Base-by-base conservation (phyloP, 176 grass and related monocot genomes). In the Avena sativa region DNA sequence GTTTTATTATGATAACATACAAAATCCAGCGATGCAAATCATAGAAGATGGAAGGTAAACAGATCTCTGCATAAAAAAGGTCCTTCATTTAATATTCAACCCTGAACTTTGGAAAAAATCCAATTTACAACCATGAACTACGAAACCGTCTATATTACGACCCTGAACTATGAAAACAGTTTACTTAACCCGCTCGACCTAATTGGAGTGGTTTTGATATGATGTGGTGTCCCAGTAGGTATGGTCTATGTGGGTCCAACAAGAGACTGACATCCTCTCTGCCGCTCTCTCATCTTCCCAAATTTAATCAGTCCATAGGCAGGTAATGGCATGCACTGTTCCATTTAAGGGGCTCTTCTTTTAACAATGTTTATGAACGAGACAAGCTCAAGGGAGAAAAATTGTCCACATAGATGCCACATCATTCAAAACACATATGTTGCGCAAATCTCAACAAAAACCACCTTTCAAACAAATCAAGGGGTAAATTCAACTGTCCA, bases 1-100 rank as follows among this genome's bases (percentile, higher is more conserved):
- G 67, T 82, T 87, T 71, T 71, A 71, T 56, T 81, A 69, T 28
- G 38, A 69, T 62, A 74, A 79, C 57, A 65, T 73, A 43, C 2
- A 89, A 80, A 26, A 79, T 50, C 53, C 40, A 76, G 38, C 44
- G 21, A 56, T 67, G 36, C 20, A 58, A 85, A 19, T 13, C 60
- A 72, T 34, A 78, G 60, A 84, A 78, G n/a, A 79, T 60, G 73
- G 34, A 78, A 77, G 75, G 15, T 9, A 59, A 59, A 44, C 11
- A 86, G 13, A 81, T 72, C 15, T 5, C 11, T n/a, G 20, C 19
- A 19, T 34, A 83, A 77, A 66, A 26, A 47, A 78, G 80, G 47
- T 76, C 65, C 63, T 70, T 49, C 28, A 2, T 77, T 25, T 12
- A 56, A 17, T 77, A 56, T 77, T 77, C 74, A 21, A 40, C 76